Evolutionary conservation across 2,329 filamentous ascomycete genomes (phyloP).

Genomic region (Colletotrichum sp.): DNA sequence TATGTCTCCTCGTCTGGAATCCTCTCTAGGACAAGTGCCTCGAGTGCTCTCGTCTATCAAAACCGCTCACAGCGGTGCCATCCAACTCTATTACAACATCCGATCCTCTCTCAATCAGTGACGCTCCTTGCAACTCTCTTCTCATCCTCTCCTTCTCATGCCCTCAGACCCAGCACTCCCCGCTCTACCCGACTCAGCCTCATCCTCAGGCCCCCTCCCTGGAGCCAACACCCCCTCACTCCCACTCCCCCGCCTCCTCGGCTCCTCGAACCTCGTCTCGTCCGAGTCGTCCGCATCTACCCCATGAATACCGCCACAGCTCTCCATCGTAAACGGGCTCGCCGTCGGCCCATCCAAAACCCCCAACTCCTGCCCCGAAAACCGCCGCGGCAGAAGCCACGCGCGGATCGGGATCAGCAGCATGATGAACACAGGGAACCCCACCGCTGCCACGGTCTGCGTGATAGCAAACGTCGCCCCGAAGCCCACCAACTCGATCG

Average conservation of each 20-base stretch:
- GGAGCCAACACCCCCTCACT: constrained; percentile 31
- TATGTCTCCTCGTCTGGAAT: background rate
- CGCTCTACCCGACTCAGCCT: constrained; percentile 34
- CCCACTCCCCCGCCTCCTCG: constrained; percentile 20
- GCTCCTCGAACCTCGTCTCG: background rate
- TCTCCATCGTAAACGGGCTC: constrained; percentile 77
- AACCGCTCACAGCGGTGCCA: accelerated
- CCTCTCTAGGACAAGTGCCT: background rate
- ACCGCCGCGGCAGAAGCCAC: constrained; percentile 66
- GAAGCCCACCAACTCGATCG: constrained; percentile 72
- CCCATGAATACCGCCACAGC: constrained; percentile 69
- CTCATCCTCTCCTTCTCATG: background rate
- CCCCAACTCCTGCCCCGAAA: constrained; percentile 64
- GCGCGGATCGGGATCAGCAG: constrained; percentile 71
- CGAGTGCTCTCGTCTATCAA: background rate
- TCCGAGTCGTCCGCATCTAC: constrained; percentile 29
- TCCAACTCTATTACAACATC: background rate
- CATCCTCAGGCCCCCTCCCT: constrained; percentile 37
- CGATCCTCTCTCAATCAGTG: accelerated
- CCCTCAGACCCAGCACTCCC: background rate
- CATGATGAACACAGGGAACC: constrained; percentile 78
- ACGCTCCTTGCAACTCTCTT: accelerated
- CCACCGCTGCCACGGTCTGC: constrained; percentile 82
- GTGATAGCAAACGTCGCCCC: constrained; percentile 83
- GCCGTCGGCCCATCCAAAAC: constrained; percentile 77